phyloP scores from a whole-genome alignment of 257 asterid species.

The Nyctanthes arbortristis region DNA sequence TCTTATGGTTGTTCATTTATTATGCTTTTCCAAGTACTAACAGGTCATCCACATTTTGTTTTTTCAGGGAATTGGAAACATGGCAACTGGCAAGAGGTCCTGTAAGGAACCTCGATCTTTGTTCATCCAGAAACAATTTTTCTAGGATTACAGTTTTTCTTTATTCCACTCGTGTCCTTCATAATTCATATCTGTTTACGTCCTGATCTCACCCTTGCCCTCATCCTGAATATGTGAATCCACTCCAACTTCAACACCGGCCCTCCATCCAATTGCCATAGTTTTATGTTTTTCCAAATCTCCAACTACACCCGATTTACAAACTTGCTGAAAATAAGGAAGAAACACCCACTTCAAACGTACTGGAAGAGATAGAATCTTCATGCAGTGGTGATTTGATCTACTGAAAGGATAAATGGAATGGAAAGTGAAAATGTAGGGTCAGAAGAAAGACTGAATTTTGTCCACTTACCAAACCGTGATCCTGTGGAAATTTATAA shows the following conservation, averaged over 20 bases:
- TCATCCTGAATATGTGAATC: conserved; percentile 21
- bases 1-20: background rate
- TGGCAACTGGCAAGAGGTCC: conserved; percentile 72
- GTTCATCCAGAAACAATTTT: conserved; percentile 34
- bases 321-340: conserved; percentile 27
- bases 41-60: background rate
- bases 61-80: conserved; percentile 18
- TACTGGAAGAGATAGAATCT: conserved; percentile 21
- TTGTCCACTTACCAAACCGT: conserved; percentile 32
- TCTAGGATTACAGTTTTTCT: conserved; percentile 31
- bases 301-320: conserved; percentile 36
- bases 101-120: conserved; percentile 43
- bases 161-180: conserved; percentile 34
- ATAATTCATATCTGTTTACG: conserved; percentile 28
- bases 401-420: conserved; percentile 23
- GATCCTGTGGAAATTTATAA: conserved; percentile 71
- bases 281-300: conserved; percentile 20
- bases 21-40: background rate
- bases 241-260: conserved; percentile 27
- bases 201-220: conserved; percentile 22
- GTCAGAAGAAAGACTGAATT: conserved; percentile 31
- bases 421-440: conserved; percentile 14
- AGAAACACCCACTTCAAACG: background rate
- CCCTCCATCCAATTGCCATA: conserved; percentile 19
- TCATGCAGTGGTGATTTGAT: conserved; percentile 25